A percentile compares a stretch with the other conserved stretches of the same genome.
These are phyloP conservation scores for Fonsecaea erecta DNA, from an alignment of 2,329 filamentous ascomycete species.

Conservation along the genomic window DNA sequence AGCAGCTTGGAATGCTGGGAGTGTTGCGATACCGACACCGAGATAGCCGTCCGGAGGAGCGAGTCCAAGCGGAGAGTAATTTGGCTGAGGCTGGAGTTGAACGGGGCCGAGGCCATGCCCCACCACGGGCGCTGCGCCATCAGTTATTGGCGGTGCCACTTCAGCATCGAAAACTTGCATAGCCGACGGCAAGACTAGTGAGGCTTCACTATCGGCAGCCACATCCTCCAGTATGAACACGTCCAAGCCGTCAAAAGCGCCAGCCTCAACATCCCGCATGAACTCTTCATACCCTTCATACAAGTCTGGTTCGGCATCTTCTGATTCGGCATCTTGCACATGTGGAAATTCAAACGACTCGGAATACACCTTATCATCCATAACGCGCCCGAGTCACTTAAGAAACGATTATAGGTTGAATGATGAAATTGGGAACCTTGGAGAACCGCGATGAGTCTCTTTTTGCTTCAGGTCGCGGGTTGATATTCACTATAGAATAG, in stretches of 20 bases:
- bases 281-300: background rate
- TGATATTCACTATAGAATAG: background rate
- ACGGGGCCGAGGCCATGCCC: background rate
- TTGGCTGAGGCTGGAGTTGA: background rate
- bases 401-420: background rate
- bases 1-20: slow-evolving; percentile 9
- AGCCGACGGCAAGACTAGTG: background rate
- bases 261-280: background rate
- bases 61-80: slow-evolving; percentile 4
- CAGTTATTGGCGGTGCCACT: background rate
- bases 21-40: slow-evolving; percentile 20
- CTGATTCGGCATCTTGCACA: background rate
- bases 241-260: background rate
- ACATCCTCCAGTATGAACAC: background rate
- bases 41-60: slow-evolving; percentile 27
- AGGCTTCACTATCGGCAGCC: too few species aligned
- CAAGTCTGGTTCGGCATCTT: too few species aligned
- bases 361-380: background rate
- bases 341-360: background rate
- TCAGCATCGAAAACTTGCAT: background rate
- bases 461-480: background rate
- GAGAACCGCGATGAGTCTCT: background rate
- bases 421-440: background rate
- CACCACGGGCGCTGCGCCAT: background rate
- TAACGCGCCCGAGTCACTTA: background rate